phyloP scores from a whole-genome alignment of 1,139 yeast species.

The Kodamaea sp. region DNA sequence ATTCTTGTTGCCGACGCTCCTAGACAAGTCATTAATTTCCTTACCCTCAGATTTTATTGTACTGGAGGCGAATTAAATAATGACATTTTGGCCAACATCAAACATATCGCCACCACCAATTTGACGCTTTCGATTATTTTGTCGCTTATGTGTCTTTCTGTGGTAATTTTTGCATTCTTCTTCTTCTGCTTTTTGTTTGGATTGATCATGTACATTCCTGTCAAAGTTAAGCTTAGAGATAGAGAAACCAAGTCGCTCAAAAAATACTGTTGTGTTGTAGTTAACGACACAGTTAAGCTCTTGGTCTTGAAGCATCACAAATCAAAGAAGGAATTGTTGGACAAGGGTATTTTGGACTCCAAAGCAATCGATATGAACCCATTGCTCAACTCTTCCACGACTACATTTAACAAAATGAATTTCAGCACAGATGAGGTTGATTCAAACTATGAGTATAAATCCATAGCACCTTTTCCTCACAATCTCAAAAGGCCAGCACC shows the following conservation, averaged over 20 bases:
- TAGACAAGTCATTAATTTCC: slow-evolving; percentile 81
- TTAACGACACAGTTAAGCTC: slow-evolving; percentile 54
- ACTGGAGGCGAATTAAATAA: slow-evolving; percentile 46
- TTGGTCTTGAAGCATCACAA: slow-evolving; percentile 53
- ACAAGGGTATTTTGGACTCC: slow-evolving; percentile 32
- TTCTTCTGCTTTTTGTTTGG: slow-evolving; percentile 62
- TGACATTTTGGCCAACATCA: slow-evolving; percentile 54
- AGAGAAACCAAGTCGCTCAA: slow-evolving; percentile 46
- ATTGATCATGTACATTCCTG: slow-evolving; percentile 54
- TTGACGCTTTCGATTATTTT: slow-evolving; percentile 67
- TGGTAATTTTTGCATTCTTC: slow-evolving; percentile 74
- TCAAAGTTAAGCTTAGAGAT: slow-evolving; percentile 45
- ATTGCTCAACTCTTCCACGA: slow-evolving; percentile 19
- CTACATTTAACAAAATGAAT: slow-evolving; percentile 4
- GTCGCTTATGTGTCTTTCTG: slow-evolving; percentile 74
- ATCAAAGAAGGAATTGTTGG: slow-evolving; percentile 35
- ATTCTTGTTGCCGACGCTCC: slow-evolving; percentile 80
- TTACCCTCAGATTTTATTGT: slow-evolving; percentile 62
- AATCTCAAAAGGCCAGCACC: slow-evolving; percentile 9
- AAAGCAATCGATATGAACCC: slow-evolving; percentile 30
- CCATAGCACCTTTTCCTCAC: slow-evolving; percentile 9
- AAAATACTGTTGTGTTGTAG: slow-evolving; percentile 57
- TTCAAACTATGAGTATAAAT: not conserved
- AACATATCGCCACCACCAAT: slow-evolving; percentile 59
- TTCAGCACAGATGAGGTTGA: slow-evolving; percentile 4